phyloP scores from a whole-genome alignment of 2,329 filamentous ascomycete genomes.

The Coniochaeta sp. region DNA sequence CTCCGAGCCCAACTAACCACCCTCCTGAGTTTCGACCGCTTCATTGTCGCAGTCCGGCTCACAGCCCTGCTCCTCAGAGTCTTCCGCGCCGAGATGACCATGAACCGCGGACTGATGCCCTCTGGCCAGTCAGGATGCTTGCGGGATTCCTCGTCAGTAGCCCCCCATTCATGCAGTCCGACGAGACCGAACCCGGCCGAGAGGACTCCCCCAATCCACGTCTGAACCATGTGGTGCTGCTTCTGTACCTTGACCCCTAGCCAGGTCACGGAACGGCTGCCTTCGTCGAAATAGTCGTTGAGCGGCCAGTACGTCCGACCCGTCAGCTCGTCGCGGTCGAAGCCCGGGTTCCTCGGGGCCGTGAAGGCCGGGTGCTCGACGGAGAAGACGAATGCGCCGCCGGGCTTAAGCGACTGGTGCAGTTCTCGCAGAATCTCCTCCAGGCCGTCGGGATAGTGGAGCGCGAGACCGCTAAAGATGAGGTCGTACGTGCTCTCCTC shows the following conservation, averaged over 20 bases:
- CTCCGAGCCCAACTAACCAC: not conserved
- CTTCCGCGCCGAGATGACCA: slow-evolving; percentile 2
- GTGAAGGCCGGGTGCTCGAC: slow-evolving; percentile 35
- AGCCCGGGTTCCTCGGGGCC: slow-evolving; percentile 17
- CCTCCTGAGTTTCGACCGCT: not conserved
- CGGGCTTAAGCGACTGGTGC: slow-evolving; percentile 19
- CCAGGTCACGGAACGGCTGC: not conserved
- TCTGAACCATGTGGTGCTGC: slow-evolving; percentile 2
- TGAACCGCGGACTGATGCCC: not conserved
- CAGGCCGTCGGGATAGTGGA: slow-evolving; percentile 27
- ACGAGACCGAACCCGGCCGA: not conserved
- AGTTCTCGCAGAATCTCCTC: not conserved
- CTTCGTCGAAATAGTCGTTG: slow-evolving; percentile 4
- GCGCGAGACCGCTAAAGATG: slow-evolving; percentile 27
- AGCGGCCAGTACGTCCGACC: not conserved
- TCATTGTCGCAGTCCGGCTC: not conserved
- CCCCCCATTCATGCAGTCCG: not conserved
- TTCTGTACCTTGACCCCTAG: slow-evolving; percentile 3
- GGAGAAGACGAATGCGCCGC: slow-evolving; percentile 27
- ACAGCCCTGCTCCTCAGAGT: not conserved
- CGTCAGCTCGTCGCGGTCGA: not conserved
- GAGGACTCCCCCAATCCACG: slow-evolving; percentile 1
- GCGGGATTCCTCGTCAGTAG: not conserved
- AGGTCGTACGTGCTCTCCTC: slow-evolving; percentile 18
- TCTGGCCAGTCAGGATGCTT: slow-evolving; percentile 4